Evolutionary conservation across 495 filamentous ascomycete species (phyloP), one percentile per base, ranked within the genome.

Genomic region (Xylaria venustula): DNA sequence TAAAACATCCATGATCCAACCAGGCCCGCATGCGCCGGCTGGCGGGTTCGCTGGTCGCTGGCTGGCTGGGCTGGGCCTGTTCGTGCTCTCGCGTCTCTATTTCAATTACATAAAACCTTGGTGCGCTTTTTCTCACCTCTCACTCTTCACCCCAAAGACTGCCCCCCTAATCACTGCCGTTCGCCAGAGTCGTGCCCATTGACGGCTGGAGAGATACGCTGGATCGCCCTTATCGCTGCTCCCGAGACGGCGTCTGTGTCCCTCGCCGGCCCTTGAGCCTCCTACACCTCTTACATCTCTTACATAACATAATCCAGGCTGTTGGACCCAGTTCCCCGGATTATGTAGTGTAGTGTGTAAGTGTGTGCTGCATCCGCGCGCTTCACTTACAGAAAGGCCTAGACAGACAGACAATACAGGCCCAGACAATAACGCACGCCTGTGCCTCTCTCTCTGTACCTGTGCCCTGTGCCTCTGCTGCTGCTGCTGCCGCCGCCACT

Each of bases 71-170:
- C 37, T 14, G 50, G 5, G 5, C 30, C 30, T 34, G 30, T 11
- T 34, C 30, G 30, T 11, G 30, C 30, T 34, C 30, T 34, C 30
- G 30, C 60, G 50, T 54, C 47, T 56, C 56, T 66, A 77, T 80
- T 81, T 74, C 73, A 77, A 78, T 81, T 81, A 81, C 79, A 80
- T 81, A 80, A 81, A 80, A 79, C 73, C 75, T 73, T 75, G 63
- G 54, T 61, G 70, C 64, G 71, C 69, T 69, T 75, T 72, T 75
- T 70, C 72, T 71, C 69, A 75, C 75, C 72, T 64, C 69, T 74
- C 77, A 77, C 77, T n/a, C n/a, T 71, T 76, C 73, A 74, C 68
- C 67, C 64, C 68, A 76, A 72, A 54, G n/a, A 74, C 70, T 79
- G 71, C 72, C 72, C 11, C 37, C 49, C 73, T 78, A 77, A 76